Base-by-base conservation (phyloP, 2,329 filamentous ascomycete species). In the Aureobasidium sp. region DNA sequence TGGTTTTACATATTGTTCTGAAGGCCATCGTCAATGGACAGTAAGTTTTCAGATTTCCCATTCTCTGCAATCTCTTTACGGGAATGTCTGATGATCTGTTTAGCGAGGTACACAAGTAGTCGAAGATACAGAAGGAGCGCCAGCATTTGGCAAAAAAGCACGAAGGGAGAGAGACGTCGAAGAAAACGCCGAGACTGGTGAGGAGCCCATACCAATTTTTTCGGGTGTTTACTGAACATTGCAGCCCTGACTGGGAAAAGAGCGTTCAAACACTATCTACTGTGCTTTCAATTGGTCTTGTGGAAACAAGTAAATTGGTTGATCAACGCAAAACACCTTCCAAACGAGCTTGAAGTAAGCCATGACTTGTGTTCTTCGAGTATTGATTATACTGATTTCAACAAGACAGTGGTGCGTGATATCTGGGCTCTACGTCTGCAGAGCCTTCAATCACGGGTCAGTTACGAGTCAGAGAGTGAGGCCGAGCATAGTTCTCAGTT, bases 231-330 rank as follows among this genome's bases (percentile, higher is more conserved):
- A n/a, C 19, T 35, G 7, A 64, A 44, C 35, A 63, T 67, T 40
- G 5, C 31, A 59, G 81, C 74, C 62, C 79, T 80, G 68, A 77
- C 72, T 6, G 92, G 92, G 45, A 78, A 83, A 50, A 81, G 84
- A 59, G 93, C 88, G 15, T 84, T 86, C 66, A 84, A 88, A 65
- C 82, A 97, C 27, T 97, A 90, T 71, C 79, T 97, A 39, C 88
- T 96, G 71, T 88, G 85, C 65, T 83, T 95, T 63, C 93, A 97
- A 74, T 78, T 96, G 35, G 82, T 97, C 52, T 77, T 99, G 31
- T 85, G 91, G 71, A 90, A 88, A 70, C 93, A 97, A 76, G 77
- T 90, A 17, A 76, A 83, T 69, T 92, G 87, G 80, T 78, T 97
- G 33, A 78, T 96, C 15, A 77, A 82, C 24, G 77, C 80, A 6